These are phyloP conservation scores for Blastobotrys chiropterorum DNA, from an alignment of 805 yeast species.

Conservation along the genomic window DNA sequence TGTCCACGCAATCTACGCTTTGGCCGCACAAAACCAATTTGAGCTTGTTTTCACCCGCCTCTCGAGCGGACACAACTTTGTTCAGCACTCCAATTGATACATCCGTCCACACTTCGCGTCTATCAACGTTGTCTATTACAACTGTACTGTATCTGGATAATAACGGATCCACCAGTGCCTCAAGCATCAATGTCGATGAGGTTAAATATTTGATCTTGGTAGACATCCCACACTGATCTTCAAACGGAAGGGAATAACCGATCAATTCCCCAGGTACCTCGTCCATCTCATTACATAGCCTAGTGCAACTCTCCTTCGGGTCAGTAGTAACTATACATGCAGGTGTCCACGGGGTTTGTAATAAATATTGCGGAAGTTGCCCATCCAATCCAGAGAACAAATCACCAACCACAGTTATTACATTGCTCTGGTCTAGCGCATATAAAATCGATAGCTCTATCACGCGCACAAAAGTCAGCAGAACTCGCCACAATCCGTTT, in stretches of 20 bases:
- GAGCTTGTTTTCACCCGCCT: conserved; percentile 41
- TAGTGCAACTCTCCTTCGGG: not conserved
- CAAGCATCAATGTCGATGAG: conserved; percentile 71
- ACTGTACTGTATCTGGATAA: conserved; percentile 61
- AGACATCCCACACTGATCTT: conserved; percentile 37
- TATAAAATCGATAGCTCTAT: not conserved
- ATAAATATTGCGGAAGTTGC: not conserved
- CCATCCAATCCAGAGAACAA: not conserved
- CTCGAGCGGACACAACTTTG: conserved; percentile 45
- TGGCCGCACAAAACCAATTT: conserved; percentile 9
- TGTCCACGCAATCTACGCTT: not conserved
- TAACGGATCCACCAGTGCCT: conserved; percentile 53
- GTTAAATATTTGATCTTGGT: conserved; percentile 40
- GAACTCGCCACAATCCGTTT: not conserved
- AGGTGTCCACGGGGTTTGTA: not conserved
- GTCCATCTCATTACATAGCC: not conserved
- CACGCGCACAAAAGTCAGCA: not conserved
- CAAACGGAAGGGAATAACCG: conserved; percentile 72
- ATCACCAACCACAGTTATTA: not conserved
- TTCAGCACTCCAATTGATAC: conserved; percentile 63
- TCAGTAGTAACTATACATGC: not conserved
- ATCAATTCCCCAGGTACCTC: conserved; percentile 22
- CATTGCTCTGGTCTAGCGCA: not conserved
- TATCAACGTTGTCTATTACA: conserved; percentile 85
- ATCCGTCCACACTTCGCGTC: conserved; percentile 70